Base-by-base conservation (phyloP, 2,329 filamentous ascomycete species). In the Aspergillus carbonarius region DNA sequence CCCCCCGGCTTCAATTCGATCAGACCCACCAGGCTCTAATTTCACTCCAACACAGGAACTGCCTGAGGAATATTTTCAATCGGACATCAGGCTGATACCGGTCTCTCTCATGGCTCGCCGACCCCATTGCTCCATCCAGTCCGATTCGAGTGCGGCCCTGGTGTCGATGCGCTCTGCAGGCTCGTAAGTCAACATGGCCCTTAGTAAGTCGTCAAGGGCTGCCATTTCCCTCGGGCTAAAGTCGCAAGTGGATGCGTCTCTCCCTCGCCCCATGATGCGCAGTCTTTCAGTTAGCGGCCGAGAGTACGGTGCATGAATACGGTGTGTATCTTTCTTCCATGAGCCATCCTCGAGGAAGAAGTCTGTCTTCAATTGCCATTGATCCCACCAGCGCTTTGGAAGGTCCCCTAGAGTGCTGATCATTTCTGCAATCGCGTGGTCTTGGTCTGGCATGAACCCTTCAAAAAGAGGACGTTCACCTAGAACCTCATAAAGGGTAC, bases 121-220 rank as follows among this genome's bases (percentile, higher is more conserved):
- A 30, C 20, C 51, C 51, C 51, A 54, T 40, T 54, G 12, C 25
- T 32, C 12, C 51, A 54, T 23, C 51, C 51, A 54, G 25, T 54
- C 37, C 15, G 37, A 54, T 44, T 20, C n/a, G 15, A 44, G 13
- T 13, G 37, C 37, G 9, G 1, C 15, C 10, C 7, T 18, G 9
- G 39, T 18, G 25, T 5, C n/a, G 7, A 42, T 42, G 3, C 51
- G 37, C 35, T 54, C 37, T 13, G 23, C 20, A 17, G 51, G 51
- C 25, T 44, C 51, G 30, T 44, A 54, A 2, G 39, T 32, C 37
- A 54, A 10, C 51, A 54, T 54, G 12, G 17, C 37, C 12, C 51
- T 40, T 13, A 54, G 25, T 35, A 54, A 23, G 17, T n/a, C 17
- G 23, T 42, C 37, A 13, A 44, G 37, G 37, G 51, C 23, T 15